Conservation (phyloP, 495 filamentous ascomycete genomes). For the Corynascus novoguineensis region DNA sequence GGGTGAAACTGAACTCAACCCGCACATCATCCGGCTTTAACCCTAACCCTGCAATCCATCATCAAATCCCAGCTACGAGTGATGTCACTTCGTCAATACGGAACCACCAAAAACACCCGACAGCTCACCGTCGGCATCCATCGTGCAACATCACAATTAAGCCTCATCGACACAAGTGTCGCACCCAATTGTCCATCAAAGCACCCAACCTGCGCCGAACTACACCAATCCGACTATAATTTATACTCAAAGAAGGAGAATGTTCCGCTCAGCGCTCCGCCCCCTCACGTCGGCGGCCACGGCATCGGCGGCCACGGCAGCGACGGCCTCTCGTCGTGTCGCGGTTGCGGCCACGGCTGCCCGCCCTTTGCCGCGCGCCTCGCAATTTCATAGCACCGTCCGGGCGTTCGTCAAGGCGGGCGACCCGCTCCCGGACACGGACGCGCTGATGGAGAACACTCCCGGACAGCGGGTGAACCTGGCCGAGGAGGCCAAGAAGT, state of each 20-base stretch:
- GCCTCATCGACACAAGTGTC: not conserved
- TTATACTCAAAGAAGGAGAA: not conserved
- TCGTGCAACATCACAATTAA: not conserved
- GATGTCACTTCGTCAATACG: not conserved
- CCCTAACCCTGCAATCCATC: not conserved
- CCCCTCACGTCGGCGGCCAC: not conserved
- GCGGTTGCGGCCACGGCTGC: not conserved
- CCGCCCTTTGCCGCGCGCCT: constrained; percentile 10
- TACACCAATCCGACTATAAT: not conserved
- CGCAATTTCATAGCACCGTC: constrained; percentile 51
- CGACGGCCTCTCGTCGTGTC: not conserved
- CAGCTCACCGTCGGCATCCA: not conserved
- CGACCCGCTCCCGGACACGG: constrained; percentile 57
- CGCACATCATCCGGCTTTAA: no score
- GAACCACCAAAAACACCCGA: not conserved
- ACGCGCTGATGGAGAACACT: constrained; percentile 55
- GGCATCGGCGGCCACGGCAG: no score
- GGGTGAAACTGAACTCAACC: no score
- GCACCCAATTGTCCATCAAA: not conserved
- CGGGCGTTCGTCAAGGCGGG: constrained; percentile 51
- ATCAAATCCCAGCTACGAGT: not conserved
- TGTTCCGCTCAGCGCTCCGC: constrained; percentile 5
- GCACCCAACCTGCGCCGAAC: no score
- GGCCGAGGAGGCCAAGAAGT: constrained; percentile 60
- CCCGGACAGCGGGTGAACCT: constrained; percentile 84